Evolutionary conservation across 2,329 filamentous ascomycete genomes (phyloP), one percentile per base, ranked within the genome.

Genomic region (Fulvia fulva): DNA sequence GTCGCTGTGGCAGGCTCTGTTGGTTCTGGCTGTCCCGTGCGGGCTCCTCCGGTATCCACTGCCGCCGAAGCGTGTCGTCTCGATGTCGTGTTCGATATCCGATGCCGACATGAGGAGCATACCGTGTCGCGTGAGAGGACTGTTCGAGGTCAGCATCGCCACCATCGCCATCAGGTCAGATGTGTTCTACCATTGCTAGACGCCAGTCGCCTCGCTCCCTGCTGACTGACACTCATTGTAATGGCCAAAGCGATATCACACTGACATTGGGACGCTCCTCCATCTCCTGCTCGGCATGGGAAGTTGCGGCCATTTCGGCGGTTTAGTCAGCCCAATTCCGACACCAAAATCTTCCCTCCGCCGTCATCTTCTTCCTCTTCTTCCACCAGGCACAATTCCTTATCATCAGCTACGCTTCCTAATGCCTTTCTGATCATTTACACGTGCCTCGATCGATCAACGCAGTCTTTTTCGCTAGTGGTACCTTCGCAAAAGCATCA

Each of bases 391-490:
- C 89, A 88, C 84, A 79, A 76, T 83, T 84, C 91, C 92, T 96
- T 97, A 97, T 96, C 92, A 84, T 92, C 90, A 91, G 86, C 84
- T 87, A 81, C 83, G 81, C 71, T 81, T 77, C 78, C 57, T 73
- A 77, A 85, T 83, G 88, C 86, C 83, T 86, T 87, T 83, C 83
- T 90, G 91, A 92, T 86, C 92, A 96, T 96, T 94, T 83, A 85
- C 77, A 77, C 79, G 86, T 94, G 92, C 90, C 90, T 75, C 96
- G 89, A 96, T 74, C 74, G 79, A 89, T 71, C 68, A 72, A 74
- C 78, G 87, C 88, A 90, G 88, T 88, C 88, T 89, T 90, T 91
- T 91, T 96, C 92, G 92, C 92, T 97, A 97, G 89, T 91, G 85
- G 89, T 87, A 87, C 89, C 90, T 91, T 89, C 84, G 78, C 77